These are phyloP conservation scores for Spirogloea muscicola DNA, from an alignment of 139 green algal species.

Conservation along the genomic window DNA sequence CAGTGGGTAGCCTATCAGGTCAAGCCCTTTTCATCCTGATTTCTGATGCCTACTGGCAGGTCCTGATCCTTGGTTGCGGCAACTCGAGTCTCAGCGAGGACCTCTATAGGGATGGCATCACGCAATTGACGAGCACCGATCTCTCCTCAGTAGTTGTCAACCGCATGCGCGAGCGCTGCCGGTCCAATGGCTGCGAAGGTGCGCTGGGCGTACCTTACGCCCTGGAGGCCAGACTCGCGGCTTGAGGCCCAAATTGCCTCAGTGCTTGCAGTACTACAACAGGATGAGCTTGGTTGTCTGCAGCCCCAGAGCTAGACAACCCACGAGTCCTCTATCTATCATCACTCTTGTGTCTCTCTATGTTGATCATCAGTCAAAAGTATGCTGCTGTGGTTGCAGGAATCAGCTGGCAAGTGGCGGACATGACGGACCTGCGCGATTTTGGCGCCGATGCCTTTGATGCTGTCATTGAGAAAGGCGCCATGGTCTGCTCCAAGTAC, in stretches of 20 bases:
- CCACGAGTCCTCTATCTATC: no score
- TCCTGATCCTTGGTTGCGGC: constrained; percentile 53
- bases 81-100: constrained; percentile 50
- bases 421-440: constrained; percentile 57
- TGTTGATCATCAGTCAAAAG: neutral
- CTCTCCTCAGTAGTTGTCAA: constrained; percentile 46
- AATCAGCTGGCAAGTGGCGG: constrained; percentile 48
- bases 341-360: neutral
- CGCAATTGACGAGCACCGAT: constrained; percentile 44
- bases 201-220: no score
- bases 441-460: constrained; percentile 53
- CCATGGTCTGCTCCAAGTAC: no score
- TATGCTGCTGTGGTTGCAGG: no score
- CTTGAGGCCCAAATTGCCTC: no score
- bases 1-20: neutral
- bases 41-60: neutral
- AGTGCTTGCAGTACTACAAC: no score
- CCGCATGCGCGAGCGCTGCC: constrained; percentile 21
- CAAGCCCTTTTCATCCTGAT: neutral
- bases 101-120: constrained; percentile 39
- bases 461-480: constrained; percentile 58
- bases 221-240: no score
- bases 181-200: neutral
- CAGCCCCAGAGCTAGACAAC: no score
- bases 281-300: no score